These are phyloP conservation scores for Conidiobolus incongruus DNA, from an alignment of 371 early-diverging fungal genomes.

Conservation along the genomic window DNA sequence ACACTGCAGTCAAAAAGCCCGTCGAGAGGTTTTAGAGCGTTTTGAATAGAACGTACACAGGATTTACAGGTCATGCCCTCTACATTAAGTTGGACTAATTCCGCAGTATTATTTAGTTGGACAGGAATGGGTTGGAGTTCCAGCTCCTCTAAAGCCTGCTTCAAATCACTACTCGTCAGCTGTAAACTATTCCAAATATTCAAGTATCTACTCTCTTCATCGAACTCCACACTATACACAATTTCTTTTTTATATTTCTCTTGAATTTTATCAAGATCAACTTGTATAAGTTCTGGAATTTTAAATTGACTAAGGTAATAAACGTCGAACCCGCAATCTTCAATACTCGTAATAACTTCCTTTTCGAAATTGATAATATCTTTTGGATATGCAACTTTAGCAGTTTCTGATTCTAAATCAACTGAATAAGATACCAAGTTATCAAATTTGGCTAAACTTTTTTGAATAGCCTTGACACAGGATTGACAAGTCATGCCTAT, in stretches of 20 bases:
- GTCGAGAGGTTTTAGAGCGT: constrained; percentile 13
- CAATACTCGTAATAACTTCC: background rate
- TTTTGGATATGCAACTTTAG: constrained; percentile 10
- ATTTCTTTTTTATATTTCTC: too few species aligned
- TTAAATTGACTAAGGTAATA: background rate
- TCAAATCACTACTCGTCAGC: background rate
- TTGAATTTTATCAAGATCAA: constrained; percentile 6
- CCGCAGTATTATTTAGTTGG: background rate
- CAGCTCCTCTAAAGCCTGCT: constrained; percentile 3
- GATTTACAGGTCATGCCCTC: constrained; percentile 67
- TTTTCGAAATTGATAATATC: constrained; percentile 4
- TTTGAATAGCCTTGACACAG: too few species aligned
- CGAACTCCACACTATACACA: too few species aligned
- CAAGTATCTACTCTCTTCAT: too few species aligned
- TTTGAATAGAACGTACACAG: constrained; percentile 45
- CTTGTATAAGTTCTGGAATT: background rate
- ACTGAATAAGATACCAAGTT: constrained; percentile 22
- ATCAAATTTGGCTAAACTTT: constrained; percentile 13
- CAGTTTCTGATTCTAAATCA: constrained; percentile 16
- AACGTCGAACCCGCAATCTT: constrained; percentile 3
- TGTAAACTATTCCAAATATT: too few species aligned
- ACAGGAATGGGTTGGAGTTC: background rate
- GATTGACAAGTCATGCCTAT: constrained; percentile 75
- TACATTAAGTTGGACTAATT: constrained; percentile 11
- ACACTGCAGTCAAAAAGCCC: constrained; percentile 23